Evolutionary conservation across 202 grass and related monocot genomes (phyloP).

Genomic region (Schoenoplectus tabernaemontani): DNA sequence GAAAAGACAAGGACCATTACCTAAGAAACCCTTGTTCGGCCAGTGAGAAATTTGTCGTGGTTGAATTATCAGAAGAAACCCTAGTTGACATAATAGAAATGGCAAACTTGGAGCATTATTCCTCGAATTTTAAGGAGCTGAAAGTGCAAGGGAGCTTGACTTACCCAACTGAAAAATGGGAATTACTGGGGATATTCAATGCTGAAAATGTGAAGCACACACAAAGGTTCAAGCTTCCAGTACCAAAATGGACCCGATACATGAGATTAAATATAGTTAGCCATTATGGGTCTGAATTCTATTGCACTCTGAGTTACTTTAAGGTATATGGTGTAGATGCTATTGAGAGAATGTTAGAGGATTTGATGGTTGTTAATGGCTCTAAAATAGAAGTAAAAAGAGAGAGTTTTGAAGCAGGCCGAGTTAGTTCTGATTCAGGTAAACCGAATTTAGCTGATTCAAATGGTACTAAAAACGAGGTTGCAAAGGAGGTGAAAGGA

Average conservation of each 20-base stretch:
- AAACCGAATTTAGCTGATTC: slow-evolving; percentile 30
- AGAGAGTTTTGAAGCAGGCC: slow-evolving; percentile 12
- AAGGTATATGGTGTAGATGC: slow-evolving; percentile 72
- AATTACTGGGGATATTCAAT: slow-evolving; percentile 45
- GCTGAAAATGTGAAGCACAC: slow-evolving; percentile 76
- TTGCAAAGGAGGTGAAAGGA: slow-evolving; percentile 27
- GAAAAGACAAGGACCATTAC: slow-evolving; percentile 75
- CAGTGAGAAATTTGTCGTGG: slow-evolving; percentile 54
- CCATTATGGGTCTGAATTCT: slow-evolving; percentile 76
- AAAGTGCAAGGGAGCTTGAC: slow-evolving; percentile 57
- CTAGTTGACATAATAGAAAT: slow-evolving; percentile 65
- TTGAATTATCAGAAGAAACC: slow-evolving; percentile 85
- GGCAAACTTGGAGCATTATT: slow-evolving; percentile 90
- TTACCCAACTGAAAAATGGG: slow-evolving; percentile 62
- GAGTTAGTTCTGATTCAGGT: slow-evolving; percentile 8
- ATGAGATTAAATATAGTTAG: slow-evolving; percentile 55
- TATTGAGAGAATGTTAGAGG: slow-evolving; percentile 73
- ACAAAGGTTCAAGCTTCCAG: slow-evolving; percentile 61
- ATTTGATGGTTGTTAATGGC: slow-evolving; percentile 41
- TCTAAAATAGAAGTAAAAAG: slow-evolving; percentile 22
- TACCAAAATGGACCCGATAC: slow-evolving; percentile 66
- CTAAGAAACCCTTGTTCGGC: slow-evolving; percentile 79
- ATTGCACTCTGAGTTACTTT: slow-evolving; percentile 83
- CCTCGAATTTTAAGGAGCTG: slow-evolving; percentile 65
- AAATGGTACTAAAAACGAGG: slow-evolving; percentile 24